Evolutionary conservation across 192 early-diverging fungal genomes (phyloP).

Genomic region (Coemansia sp.): DNA sequence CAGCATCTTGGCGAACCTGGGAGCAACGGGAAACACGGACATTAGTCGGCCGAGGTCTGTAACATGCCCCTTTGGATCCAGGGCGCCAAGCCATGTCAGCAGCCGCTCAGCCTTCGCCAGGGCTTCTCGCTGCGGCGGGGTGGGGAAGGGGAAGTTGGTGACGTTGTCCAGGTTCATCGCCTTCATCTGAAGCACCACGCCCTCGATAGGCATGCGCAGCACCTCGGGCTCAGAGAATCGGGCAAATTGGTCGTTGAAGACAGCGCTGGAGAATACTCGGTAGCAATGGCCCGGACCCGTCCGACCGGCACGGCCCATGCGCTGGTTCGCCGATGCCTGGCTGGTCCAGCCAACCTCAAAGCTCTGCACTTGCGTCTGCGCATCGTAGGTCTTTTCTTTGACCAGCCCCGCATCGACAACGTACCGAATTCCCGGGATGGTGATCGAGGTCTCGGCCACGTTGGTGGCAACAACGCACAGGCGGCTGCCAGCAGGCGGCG

Average conservation of each 20-base stretch:
- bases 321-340: constrained; percentile 88
- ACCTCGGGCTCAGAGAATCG: constrained; percentile 88
- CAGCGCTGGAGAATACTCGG: constrained; percentile 85
- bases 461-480: constrained; percentile 96
- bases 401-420: constrained; percentile 94
- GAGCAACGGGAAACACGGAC: constrained; percentile 86
- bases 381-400: constrained; percentile 83
- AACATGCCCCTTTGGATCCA: constrained; percentile 60
- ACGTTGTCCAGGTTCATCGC: constrained; percentile 94
- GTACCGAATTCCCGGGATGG: constrained; percentile 91
- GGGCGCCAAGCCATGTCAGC: constrained; percentile 70
- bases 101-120: constrained; percentile 76
- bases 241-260: constrained; percentile 85
- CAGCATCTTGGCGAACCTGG: constrained; percentile 76
- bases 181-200: constrained; percentile 97
- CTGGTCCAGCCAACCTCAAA: constrained; percentile 92
- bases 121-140: constrained; percentile 71
- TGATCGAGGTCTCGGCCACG: constrained; percentile 97
- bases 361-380: constrained; percentile 80
- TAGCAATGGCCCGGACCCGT: constrained; percentile 97
- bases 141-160: constrained; percentile 95
- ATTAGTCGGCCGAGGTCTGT: constrained; percentile 83
- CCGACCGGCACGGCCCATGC: constrained; percentile 95
- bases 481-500: constrained; percentile 79
- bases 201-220: constrained; percentile 89